phyloP scores from a whole-genome alignment of 2,329 filamentous ascomycete species.

The Cercospora canescens region DNA sequence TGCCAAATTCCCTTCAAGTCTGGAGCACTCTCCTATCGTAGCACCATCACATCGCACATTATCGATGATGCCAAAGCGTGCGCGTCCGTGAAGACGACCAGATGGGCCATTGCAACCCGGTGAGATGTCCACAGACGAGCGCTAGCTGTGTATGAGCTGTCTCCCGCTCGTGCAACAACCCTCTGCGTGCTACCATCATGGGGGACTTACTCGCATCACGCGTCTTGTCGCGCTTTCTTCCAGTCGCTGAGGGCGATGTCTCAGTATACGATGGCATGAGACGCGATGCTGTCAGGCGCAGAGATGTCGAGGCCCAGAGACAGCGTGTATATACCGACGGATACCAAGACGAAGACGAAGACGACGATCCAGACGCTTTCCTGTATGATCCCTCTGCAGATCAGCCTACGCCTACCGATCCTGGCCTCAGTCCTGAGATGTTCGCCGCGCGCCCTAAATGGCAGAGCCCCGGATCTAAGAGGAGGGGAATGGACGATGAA shows the following conservation, averaged over 20 bases:
- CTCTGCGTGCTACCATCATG: constrained; percentile 9
- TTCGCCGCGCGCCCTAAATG: constrained; percentile 39
- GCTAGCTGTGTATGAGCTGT: background rate
- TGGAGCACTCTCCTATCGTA: background rate
- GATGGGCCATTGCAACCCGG: background rate
- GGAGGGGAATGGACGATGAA: constrained; percentile 54
- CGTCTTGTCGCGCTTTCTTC: constrained; percentile 52
- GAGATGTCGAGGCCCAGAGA: constrained; percentile 46
- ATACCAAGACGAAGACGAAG: constrained; percentile 52
- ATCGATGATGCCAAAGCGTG: background rate
- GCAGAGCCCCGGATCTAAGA: constrained; percentile 36
- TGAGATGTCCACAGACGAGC: constrained; percentile 7
- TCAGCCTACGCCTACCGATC: constrained; percentile 36
- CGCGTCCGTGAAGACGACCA: background rate
- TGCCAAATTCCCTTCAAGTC: background rate
- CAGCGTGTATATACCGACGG: constrained; percentile 43
- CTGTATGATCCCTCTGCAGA: constrained; percentile 49
- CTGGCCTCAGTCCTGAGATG: constrained; percentile 45
- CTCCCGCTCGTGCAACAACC: background rate
- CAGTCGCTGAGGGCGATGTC: constrained; percentile 40
- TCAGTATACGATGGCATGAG: constrained; percentile 45
- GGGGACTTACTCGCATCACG: constrained; percentile 53
- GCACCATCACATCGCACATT: background rate
- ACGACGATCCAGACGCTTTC: constrained; percentile 58
- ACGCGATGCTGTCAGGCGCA: constrained; percentile 41